These are phyloP conservation scores for Thelonectria rubi DNA, from an alignment of 2,329 filamentous ascomycete species.

Conservation along the genomic window DNA sequence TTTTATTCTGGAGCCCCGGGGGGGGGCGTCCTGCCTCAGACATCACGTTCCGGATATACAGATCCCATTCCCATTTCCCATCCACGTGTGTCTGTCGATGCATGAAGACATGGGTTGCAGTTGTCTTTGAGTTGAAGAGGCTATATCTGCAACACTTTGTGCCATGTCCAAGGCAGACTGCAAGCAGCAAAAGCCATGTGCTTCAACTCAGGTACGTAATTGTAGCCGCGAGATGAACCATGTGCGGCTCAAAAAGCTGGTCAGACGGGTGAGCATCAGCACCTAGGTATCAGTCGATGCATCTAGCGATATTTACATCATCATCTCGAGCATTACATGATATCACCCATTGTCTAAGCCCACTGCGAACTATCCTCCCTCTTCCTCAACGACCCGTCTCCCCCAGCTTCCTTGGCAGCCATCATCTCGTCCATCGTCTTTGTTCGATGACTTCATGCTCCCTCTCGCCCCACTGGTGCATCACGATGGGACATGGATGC, in stretches of 20 bases:
- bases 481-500: conserved; percentile 21
- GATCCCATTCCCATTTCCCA: not conserved
- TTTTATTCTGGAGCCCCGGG: conserved; percentile 15
- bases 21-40: not conserved
- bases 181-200: no score
- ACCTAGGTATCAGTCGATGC: no score
- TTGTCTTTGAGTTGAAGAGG: no score
- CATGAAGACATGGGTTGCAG: no score
- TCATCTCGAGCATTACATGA: not conserved
- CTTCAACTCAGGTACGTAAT: no score
- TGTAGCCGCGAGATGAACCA: no score
- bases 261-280: no score
- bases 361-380: not conserved
- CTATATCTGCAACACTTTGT: no score
- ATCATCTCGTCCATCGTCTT: conserved; percentile 27
- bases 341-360: not conserved
- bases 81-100: not conserved
- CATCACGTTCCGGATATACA: not conserved
- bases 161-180: no score
- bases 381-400: not conserved
- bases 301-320: not conserved
- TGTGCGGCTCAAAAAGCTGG: no score
- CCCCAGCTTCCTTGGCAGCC: not conserved
- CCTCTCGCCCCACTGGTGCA: conserved; percentile 27
- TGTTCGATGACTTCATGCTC: conserved; percentile 28